Evolutionary conservation across 176 grass and related monocot genomes (phyloP), one percentile per base, ranked within the genome.

Genomic region (Calamus simplicifolius): DNA sequence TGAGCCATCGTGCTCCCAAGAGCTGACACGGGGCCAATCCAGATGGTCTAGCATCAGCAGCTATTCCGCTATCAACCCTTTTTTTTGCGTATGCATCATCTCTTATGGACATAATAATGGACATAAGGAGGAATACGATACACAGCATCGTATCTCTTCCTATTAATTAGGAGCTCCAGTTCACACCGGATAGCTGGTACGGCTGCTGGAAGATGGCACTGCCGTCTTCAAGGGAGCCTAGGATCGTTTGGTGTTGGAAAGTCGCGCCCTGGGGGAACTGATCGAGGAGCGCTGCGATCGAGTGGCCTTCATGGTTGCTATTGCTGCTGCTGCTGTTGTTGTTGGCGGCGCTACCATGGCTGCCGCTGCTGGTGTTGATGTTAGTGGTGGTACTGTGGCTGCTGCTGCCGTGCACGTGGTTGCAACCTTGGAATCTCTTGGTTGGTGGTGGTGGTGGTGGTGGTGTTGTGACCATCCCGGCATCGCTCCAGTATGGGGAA

Each of bases 131-230:
- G 35, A 43, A 43, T 23, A 43, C 35, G 6, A 12, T 12, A 43
- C 35, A 43, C 1, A 43, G 8, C 35, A 64, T 26, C 6, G 62
- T 31, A 21, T 16, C 59, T 62, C 48, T 60, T 73, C 56, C 59
- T 54, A 62, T 85, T 73, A 80, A 62, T 85, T 73, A 80, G 58
- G 82, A 56, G 74, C 79, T 76, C 90, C 90, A 95, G 71, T 89
- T 95, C 56, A 84, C 61, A 17, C 80, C 77, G 58, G 86, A 59
- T 28, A 89, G 81, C 66, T 90, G 90, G 64, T 66, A 86, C 0
- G 75, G 83, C 17, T 87, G 68, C 74, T 87, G 82, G 65, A 95
- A 78, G 17, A 56, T 56, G 69, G 64, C 69, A n/a, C 58, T 66
- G 6, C 54, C 75, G 49, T 62, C 73, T 0, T 29, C 71, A 5